Evolutionary conservation across 2,329 filamentous ascomycete species (phyloP).

Genomic region (Ceratocystis colombiana): DNA sequence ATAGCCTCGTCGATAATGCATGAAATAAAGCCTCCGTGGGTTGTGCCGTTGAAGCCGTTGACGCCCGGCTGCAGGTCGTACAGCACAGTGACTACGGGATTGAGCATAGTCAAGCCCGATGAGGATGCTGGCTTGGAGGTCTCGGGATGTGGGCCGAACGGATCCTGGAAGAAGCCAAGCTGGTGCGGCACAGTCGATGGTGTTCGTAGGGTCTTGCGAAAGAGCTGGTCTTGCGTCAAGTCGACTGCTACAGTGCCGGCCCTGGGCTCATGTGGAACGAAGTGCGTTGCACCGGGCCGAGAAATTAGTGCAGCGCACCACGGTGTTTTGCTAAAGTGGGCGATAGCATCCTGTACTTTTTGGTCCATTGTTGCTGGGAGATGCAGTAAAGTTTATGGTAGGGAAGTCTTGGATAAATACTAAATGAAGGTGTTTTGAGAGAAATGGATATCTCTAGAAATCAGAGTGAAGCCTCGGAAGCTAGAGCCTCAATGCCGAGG

Average conservation of each 20-base stretch:
- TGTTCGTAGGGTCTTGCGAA: conserved; percentile 25
- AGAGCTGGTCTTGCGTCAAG: conserved; percentile 26
- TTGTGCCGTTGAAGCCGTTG: conserved; percentile 29
- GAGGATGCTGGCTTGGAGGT: conserved; percentile 15
- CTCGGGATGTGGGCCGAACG: conserved; percentile 5
- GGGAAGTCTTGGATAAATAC: too few species aligned
- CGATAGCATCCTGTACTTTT: conserved; percentile 5
- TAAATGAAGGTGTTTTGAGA: too few species aligned
- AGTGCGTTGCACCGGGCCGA: background rate
- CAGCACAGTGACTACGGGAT: conserved; percentile 26
- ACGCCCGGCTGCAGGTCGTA: conserved; percentile 28
- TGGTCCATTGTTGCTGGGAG: background rate
- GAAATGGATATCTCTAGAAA: too few species aligned
- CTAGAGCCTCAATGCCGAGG: too few species aligned
- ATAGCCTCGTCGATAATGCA: conserved; percentile 31
- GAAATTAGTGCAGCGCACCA: conserved; percentile 24
- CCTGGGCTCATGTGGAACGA: conserved; percentile 17
- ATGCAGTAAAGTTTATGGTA: background rate
- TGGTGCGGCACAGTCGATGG: conserved; percentile 27
- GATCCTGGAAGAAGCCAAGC: conserved; percentile 28
- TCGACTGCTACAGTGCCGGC: background rate
- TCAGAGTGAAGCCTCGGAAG: too few species aligned
- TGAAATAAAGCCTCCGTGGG: conserved; percentile 29
- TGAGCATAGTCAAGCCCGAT: conserved; percentile 24
- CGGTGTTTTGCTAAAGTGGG: conserved; percentile 23